phyloP scores from a whole-genome alignment of 306 rosid genomes.

The Quercus ilex region DNA sequence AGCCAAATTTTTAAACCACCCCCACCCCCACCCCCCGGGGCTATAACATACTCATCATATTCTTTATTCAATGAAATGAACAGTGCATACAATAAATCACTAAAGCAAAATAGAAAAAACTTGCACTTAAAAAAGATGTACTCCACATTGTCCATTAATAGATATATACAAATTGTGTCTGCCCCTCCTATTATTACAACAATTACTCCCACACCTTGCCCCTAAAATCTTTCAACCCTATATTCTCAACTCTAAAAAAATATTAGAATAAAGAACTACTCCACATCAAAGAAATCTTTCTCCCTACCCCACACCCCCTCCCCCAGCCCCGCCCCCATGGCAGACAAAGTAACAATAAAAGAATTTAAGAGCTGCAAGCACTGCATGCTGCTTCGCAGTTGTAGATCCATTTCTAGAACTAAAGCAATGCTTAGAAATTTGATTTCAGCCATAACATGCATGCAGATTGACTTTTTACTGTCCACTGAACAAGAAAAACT shows the following conservation, averaged over 20 bases:
- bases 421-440: slow-evolving; percentile 10
- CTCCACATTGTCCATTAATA: slow-evolving; percentile 6
- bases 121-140: background rate
- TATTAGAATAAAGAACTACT: background rate
- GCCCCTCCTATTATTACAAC: slow-evolving; percentile 5
- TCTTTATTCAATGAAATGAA: too few species aligned
- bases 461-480: slow-evolving; percentile 3
- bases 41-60: too few species aligned
- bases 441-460: slow-evolving; percentile 8
- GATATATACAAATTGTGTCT: slow-evolving; percentile 30
- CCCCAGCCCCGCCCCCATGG: slow-evolving; percentile 10
- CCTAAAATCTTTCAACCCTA: background rate
- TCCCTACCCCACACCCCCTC: too few species aligned
- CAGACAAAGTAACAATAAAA: slow-evolving; percentile 18
- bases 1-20: too few species aligned
- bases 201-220: slow-evolving; percentile 4
- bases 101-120: too few species aligned
- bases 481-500: background rate
- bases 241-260: background rate
- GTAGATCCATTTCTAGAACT: slow-evolving; percentile 18
- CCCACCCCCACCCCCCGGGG: too few species aligned
- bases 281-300: background rate
- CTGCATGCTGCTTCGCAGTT: slow-evolving; percentile 3
- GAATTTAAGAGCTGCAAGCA: background rate
- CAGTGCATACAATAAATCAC: too few species aligned